phyloP scores from a whole-genome alignment of 1,284 basidiomycete species.

The Ustilago sp. region DNA sequence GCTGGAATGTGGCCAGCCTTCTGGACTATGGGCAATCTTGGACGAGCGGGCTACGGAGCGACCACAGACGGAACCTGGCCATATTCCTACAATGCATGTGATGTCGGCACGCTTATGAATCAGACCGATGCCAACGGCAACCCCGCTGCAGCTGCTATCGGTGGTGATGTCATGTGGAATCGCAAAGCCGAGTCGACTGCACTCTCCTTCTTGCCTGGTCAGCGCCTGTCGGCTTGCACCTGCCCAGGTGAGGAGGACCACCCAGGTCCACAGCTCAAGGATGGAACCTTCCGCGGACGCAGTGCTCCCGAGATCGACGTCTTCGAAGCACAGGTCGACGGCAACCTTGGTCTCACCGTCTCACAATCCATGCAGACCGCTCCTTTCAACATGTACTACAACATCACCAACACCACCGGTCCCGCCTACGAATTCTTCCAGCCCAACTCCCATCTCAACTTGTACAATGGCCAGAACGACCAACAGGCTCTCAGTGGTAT shows the following conservation, averaged over 20 bases:
- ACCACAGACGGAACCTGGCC: conserved; percentile 77
- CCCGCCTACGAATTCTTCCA: conserved; percentile 61
- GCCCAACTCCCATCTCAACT: conserved; percentile 43
- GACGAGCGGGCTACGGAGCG: conserved; percentile 67
- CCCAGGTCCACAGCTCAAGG: conserved; percentile 78
- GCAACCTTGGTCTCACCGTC: conserved; percentile 72
- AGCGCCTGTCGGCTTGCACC: conserved; percentile 78
- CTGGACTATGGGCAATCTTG: conserved; percentile 88
- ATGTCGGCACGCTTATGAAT: conserved; percentile 63
- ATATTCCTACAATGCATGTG: conserved; percentile 73
- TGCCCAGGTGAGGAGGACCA: conserved; percentile 83
- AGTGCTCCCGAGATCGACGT: conserved; percentile 78
- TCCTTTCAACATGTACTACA: conserved; percentile 73
- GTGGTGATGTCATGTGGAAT: conserved; percentile 60
- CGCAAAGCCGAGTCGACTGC: conserved; percentile 62
- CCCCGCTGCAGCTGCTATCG: conserved; percentile 38
- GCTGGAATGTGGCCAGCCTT: conserved; percentile 69
- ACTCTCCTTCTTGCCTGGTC: conserved; percentile 77
- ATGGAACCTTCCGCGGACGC: conserved; percentile 80
- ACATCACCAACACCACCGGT: conserved; percentile 55
- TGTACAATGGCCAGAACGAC: conserved; percentile 80
- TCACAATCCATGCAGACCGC: conserved; percentile 84
- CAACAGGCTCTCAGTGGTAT: conserved; percentile 76
- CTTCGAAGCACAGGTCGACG: conserved; percentile 74
- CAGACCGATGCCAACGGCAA: conserved; percentile 57